Conservation (phyloP, 2,329 filamentous ascomycete genomes). For the Trichothecium roseum region DNA sequence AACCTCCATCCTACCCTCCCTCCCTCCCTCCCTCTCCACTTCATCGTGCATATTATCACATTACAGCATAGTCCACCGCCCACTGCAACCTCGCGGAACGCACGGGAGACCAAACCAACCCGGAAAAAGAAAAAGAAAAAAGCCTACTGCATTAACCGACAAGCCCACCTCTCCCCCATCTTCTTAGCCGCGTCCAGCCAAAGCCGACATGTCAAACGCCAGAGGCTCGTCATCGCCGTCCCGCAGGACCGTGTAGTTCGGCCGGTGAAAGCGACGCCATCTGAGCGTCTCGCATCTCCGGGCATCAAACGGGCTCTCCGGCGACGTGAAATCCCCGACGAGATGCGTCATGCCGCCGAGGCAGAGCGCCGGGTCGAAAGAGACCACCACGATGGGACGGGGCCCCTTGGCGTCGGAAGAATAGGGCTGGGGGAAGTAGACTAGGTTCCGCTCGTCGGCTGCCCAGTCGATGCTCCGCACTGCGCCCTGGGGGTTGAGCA, state of each 20-base stretch:
- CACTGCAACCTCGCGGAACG: no score
- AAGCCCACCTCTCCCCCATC: no score
- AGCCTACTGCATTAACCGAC: no score
- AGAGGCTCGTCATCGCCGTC: no score
- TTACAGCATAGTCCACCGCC: no score
- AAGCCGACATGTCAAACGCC: no score
- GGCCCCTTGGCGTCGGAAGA: not conserved
- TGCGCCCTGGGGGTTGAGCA: slow-evolving; percentile 1
- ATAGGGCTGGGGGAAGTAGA: not conserved
- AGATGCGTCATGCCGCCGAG: slow-evolving; percentile 5
- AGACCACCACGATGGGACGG: slow-evolving; percentile 14
- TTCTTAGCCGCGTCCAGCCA: no score
- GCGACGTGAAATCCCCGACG: not conserved
- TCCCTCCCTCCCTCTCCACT: no score
- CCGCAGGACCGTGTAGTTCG: not conserved
- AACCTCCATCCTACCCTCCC: no score
- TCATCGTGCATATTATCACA: no score
- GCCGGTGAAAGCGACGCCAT: not conserved
- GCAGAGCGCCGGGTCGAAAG: slow-evolving; percentile 17
- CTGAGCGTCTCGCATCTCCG: not conserved
- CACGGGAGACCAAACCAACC: no score
- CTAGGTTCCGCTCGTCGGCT: slow-evolving; percentile 2
- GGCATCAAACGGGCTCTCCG: not conserved
- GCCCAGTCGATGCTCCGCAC: not conserved
- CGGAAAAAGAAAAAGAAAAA: no score